Conservation (phyloP, 805 yeast genomes). For the Saccharomycopsis oosterbeekiorum region DNA sequence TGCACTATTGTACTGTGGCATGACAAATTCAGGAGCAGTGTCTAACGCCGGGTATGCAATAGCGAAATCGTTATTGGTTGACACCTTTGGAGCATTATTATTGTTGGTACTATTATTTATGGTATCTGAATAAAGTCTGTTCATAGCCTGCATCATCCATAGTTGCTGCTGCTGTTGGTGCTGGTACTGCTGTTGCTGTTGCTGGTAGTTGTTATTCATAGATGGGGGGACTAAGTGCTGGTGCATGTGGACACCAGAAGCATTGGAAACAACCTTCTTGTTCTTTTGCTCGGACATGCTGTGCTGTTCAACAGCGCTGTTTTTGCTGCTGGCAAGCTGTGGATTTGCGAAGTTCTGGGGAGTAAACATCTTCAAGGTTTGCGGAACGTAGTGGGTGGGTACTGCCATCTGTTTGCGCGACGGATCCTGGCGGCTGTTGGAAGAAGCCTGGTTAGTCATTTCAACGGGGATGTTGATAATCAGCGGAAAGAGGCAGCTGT, state of each 20-base stretch:
- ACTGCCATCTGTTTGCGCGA: background rate
- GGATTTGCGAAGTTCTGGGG: background rate
- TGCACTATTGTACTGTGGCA: background rate
- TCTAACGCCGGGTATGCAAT: background rate
- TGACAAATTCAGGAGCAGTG: background rate
- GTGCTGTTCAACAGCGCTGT: too few relatives aligned
- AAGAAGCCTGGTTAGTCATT: background rate
- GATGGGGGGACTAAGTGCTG: too few relatives aligned
- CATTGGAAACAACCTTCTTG: too few relatives aligned
- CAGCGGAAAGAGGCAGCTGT: too few relatives aligned
- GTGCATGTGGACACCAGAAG: too few relatives aligned
- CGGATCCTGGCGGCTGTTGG: background rate
- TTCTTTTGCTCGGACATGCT: too few relatives aligned
- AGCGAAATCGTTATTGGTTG: slow-evolving; percentile 3
- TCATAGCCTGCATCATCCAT: slow-evolving; percentile 4
- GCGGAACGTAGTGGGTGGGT: background rate
- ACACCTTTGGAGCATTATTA: background rate
- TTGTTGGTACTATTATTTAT: slow-evolving; percentile 9
- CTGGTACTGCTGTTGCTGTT: background rate
- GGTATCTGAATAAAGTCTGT: slow-evolving; percentile 10
- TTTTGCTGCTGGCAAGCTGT: background rate
- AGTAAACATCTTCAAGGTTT: background rate
- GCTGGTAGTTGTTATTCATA: background rate
- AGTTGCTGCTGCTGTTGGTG: slow-evolving; percentile 3
- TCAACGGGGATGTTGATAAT: background rate